phyloP scores from a whole-genome alignment of 768 basidiomycete genomes.

The Serpula lacrymans region DNA sequence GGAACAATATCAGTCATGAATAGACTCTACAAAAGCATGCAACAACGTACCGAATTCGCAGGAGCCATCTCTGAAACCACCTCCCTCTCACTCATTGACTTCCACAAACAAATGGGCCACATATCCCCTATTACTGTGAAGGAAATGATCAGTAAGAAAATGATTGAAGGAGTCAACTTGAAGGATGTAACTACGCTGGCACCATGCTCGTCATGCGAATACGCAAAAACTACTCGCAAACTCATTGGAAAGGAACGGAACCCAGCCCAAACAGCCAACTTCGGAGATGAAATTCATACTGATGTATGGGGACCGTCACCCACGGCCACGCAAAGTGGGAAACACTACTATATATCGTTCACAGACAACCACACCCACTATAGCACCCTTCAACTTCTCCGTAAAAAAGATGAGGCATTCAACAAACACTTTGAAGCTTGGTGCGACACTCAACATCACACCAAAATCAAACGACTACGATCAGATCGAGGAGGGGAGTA shows the following conservation, averaged over 20 bases:
- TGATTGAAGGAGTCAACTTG: conserved; percentile 3
- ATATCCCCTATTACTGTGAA: conserved; percentile 1
- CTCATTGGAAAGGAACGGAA: conserved; percentile 6
- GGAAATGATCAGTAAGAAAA: conserved; percentile 6
- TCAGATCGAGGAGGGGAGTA: conserved; percentile 25
- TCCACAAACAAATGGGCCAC: conserved; percentile 4
- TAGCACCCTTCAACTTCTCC: no score
- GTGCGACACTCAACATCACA: conserved; percentile 21
- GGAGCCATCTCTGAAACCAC: not conserved
- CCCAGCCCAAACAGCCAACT: not conserved
- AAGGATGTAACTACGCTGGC: conserved; percentile 5
- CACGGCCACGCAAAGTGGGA: conserved; percentile 13
- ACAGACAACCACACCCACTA: conserved; percentile 14
- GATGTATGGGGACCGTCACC: conserved; percentile 26
- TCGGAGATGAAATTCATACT: conserved; percentile 14
- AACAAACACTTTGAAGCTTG: conserved; percentile 26
- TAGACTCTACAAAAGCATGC: conserved; percentile 2
- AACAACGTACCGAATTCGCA: not conserved
- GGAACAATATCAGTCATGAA: conserved; percentile 2
- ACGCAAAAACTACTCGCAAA: conserved; percentile 7
- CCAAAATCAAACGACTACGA: conserved; percentile 12
- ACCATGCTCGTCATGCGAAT: conserved; percentile 9
- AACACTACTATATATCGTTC: conserved; percentile 20
- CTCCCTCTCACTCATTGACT: conserved; percentile 1
- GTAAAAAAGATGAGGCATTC: no score